Conservation (phyloP, 371 early-diverging fungal species). For the Nematocida ironsii region DNA sequence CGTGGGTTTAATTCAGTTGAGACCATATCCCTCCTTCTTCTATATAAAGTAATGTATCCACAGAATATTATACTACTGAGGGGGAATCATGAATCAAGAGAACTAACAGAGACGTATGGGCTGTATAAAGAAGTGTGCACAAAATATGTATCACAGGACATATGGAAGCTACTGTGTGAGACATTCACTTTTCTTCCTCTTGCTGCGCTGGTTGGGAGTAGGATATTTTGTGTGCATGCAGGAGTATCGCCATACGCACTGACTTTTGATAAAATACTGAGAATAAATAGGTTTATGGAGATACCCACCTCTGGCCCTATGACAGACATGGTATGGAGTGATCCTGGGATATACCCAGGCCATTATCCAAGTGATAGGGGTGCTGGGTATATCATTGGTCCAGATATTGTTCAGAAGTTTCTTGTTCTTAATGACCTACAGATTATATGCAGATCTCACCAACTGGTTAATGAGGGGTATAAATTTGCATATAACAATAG, state of each 20-base stretch:
- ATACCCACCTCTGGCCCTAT: slow-evolving; percentile 51
- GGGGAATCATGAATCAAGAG: slow-evolving; percentile 70
- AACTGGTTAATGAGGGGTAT: slow-evolving; percentile 69
- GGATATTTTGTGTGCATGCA: slow-evolving; percentile 69
- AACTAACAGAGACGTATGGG: slow-evolving; percentile 69
- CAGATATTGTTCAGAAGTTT: slow-evolving; percentile 67
- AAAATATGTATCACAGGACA: slow-evolving; percentile 57
- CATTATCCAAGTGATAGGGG: slow-evolving; percentile 65
- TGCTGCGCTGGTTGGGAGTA: slow-evolving; percentile 65
- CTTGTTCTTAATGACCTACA: slow-evolving; percentile 66
- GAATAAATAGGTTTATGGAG: slow-evolving; percentile 62
- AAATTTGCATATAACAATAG: slow-evolving; percentile 66
- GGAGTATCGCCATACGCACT: slow-evolving; percentile 69
- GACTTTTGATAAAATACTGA: slow-evolving; percentile 63
- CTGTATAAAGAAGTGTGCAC: slow-evolving; percentile 68
- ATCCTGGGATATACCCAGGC: slow-evolving; percentile 63
- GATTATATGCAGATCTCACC: slow-evolving; percentile 69
- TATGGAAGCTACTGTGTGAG: slow-evolving; percentile 66
- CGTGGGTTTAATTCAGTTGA: slow-evolving; percentile 68
- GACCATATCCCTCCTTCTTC: slow-evolving; percentile 65
- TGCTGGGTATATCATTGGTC: slow-evolving; percentile 67
- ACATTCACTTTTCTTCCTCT: slow-evolving; percentile 67
- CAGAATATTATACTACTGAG: slow-evolving; percentile 64
- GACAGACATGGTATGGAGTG: slow-evolving; percentile 70
- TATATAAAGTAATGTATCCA: slow-evolving; percentile 69